These are phyloP conservation scores for Lithospermum erythrorhizon DNA, from an alignment of 257 asterid genomes.

Conservation along the genomic window DNA sequence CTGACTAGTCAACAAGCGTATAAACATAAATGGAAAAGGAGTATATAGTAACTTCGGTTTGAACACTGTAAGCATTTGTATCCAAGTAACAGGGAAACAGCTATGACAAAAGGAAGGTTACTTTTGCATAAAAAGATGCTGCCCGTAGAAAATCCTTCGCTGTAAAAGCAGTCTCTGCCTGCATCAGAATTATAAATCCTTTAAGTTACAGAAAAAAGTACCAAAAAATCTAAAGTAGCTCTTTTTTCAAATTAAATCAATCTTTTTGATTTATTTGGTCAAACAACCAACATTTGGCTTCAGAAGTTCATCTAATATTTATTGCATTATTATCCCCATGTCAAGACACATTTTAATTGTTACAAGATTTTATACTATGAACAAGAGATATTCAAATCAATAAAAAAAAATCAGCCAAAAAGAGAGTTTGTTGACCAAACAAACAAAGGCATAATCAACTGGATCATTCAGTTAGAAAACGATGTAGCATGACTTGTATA, in stretches of 20 bases:
- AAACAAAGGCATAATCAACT: too few species aligned
- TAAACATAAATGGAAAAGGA: background rate
- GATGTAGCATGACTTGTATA: too few species aligned
- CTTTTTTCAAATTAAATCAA: too few species aligned
- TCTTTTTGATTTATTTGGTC: background rate
- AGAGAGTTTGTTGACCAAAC: background rate
- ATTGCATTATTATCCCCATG: too few species aligned
- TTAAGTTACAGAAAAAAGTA: constrained; percentile 2
- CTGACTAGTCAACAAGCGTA: background rate
- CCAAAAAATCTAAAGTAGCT: background rate
- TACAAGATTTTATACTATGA: background rate
- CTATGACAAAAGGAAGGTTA: constrained; percentile 11
- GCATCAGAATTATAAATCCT: constrained; percentile 26
- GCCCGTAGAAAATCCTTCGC: constrained; percentile 89
- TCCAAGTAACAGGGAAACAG: constrained; percentile 1
- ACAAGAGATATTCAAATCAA: too few species aligned
- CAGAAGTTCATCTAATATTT: background rate
- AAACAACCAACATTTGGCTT: background rate
- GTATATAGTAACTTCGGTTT: background rate
- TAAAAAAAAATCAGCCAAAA: too few species aligned
- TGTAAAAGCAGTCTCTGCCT: constrained; percentile 93
- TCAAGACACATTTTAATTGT: constrained; percentile 2
- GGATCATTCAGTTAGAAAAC: too few species aligned
- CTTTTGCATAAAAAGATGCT: constrained; percentile 93
- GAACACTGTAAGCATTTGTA: too few species aligned